A percentile compares a stretch with the other conserved stretches of the same genome.
Evolutionary conservation across 345 rosid genomes (phyloP).

Genomic region (Hevea brasiliensis): DNA sequence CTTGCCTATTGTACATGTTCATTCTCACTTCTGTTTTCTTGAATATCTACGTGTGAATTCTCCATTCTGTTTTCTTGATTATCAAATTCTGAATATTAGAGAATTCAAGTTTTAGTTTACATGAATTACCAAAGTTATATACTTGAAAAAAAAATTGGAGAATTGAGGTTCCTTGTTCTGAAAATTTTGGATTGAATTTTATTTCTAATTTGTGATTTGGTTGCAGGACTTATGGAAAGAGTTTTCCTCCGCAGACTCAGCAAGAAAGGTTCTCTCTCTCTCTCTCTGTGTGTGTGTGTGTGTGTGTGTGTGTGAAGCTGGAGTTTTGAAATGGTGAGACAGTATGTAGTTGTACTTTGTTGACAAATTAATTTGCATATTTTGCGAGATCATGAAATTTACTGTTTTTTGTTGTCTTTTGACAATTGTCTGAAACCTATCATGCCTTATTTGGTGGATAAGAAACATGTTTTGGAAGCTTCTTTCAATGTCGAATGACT

Average conservation of each 20-base stretch:
- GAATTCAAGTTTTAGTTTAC: not conserved
- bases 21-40: not conserved
- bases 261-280: slow-evolving; percentile 48
- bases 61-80: not conserved
- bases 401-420: not conserved
- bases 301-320: not conserved
- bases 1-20: not conserved
- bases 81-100: not conserved
- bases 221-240: slow-evolving; percentile 65
- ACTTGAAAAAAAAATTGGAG: too few relatives aligned
- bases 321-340: too few relatives aligned
- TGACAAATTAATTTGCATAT: too few relatives aligned
- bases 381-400: not conserved
- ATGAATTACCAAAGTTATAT: too few relatives aligned
- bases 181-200: too few relatives aligned
- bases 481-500: too few relatives aligned
- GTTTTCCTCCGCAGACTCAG: slow-evolving; percentile 54
- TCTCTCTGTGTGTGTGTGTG: not conserved
- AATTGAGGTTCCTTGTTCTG: too few relatives aligned
- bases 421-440: too few relatives aligned
- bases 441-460: too few relatives aligned
- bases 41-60: too few relatives aligned
- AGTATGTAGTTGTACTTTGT: too few relatives aligned
- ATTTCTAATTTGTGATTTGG: slow-evolving; percentile 1
- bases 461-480: too few relatives aligned